Percentiles rank a stretch among this genome's conserved stretches.
Conservation (phyloP, 768 basidiomycete genomes). For the Sporobolomyces roseus region DNA sequence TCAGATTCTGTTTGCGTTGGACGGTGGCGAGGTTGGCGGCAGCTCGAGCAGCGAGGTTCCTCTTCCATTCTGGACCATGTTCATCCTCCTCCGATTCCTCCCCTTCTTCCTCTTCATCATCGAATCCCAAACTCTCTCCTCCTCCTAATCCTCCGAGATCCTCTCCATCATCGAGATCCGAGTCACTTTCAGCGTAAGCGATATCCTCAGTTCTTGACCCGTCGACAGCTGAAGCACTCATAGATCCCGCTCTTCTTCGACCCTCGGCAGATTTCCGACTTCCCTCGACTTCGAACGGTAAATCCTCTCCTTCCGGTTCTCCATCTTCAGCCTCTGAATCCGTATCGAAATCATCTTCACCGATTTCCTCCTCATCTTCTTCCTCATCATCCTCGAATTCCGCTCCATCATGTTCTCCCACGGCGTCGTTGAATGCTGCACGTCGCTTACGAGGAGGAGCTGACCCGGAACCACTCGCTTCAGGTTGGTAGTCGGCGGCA, state of each 20-base stretch:
- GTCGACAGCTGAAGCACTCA: neutral
- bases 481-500: slow-evolving; percentile 41
- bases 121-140: slow-evolving; percentile 49
- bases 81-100: slow-evolving; percentile 54
- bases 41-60: slow-evolving; percentile 58
- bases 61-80: slow-evolving; percentile 69
- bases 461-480: slow-evolving; percentile 30
- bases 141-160: slow-evolving; percentile 49
- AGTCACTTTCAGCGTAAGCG: slow-evolving; percentile 42
- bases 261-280: slow-evolving; percentile 4
- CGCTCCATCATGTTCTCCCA: slow-evolving; percentile 48
- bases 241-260: slow-evolving; percentile 29
- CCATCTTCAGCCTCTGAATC: slow-evolving; percentile 50
- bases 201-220: slow-evolving; percentile 34
- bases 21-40: slow-evolving; percentile 52
- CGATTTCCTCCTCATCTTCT: slow-evolving; percentile 35
- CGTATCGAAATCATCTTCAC: slow-evolving; percentile 47
- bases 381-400: slow-evolving; percentile 45
- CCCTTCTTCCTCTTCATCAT: slow-evolving; percentile 56
- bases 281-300: slow-evolving; percentile 43
- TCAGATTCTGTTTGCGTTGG: slow-evolving; percentile 66
- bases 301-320: slow-evolving; percentile 42
- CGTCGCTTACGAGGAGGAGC: slow-evolving; percentile 37
- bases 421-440: slow-evolving; percentile 45
- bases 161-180: slow-evolving; percentile 48